Evolutionary conservation across 768 basidiomycete genomes (phyloP).

Genomic region (Hygrophoropsis aurantiaca): DNA sequence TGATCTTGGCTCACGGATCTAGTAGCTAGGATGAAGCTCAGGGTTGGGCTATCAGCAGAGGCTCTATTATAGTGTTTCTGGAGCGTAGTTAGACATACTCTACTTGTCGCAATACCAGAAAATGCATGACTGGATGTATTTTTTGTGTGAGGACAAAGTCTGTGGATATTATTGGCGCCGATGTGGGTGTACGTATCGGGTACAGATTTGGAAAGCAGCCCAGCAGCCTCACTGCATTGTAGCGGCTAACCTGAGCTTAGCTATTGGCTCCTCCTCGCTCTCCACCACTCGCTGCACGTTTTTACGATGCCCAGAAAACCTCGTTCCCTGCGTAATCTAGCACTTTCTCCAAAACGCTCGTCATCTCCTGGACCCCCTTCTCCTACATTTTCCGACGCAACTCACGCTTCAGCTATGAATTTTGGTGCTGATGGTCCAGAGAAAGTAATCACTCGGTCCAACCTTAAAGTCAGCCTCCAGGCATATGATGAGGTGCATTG

Average conservation of each 20-base stretch:
- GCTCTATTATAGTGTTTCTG: no score
- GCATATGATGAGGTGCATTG: conserved; percentile 78
- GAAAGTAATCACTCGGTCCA: conserved; percentile 79
- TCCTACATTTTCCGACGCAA: conserved; percentile 81
- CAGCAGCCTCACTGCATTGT: conserved; percentile 4
- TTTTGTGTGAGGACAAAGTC: not conserved
- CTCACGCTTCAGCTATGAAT: conserved; percentile 74
- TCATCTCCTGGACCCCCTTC: conserved; percentile 67
- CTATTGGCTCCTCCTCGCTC: not conserved
- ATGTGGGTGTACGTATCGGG: no score
- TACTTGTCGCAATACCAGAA: no score
- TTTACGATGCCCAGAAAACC: conserved; percentile 47
- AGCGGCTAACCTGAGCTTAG: no score
- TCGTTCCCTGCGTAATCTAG: conserved; percentile 56
- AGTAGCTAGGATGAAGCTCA: no score
- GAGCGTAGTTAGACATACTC: no score
- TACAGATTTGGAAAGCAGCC: no score
- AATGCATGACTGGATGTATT: not conserved
- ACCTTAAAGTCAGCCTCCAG: conserved; percentile 76
- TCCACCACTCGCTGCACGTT: not conserved
- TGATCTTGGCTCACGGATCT: no score
- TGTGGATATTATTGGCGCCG: no score
- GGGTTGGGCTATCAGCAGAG: no score
- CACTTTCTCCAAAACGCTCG: conserved; percentile 45
- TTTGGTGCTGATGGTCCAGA: conserved; percentile 73